Evolutionary conservation across 768 basidiomycete species (phyloP).

Genomic region (Rhizopogon roseolus): DNA sequence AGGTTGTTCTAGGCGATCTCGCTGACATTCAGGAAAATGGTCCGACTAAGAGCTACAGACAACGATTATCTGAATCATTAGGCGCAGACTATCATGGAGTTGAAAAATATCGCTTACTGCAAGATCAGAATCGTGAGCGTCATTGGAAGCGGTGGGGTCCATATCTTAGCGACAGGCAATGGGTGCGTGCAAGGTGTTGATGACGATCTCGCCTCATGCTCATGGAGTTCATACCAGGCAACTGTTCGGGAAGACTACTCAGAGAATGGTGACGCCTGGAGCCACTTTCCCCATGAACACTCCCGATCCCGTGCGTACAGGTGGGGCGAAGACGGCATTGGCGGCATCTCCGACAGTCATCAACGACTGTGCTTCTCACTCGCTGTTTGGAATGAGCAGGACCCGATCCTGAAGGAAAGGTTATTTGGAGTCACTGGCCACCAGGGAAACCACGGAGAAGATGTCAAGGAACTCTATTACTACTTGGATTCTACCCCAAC

Average conservation of each 20-base stretch:
- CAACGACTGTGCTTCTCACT: constrained; percentile 89
- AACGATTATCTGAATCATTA: constrained; percentile 58
- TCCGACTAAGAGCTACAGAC: constrained; percentile 44
- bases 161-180: constrained; percentile 95
- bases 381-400: constrained; percentile 92
- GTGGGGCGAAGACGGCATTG: constrained; percentile 99
- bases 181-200: constrained; percentile 51
- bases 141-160: constrained; percentile 99
- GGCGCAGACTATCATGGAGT: constrained; percentile 73
- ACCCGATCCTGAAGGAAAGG: constrained; percentile 94
- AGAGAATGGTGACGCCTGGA: constrained; percentile 92
- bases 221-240: constrained; percentile 47
- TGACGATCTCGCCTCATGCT: background rate
- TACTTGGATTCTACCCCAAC: constrained; percentile 98
- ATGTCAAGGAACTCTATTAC: constrained; percentile 98
- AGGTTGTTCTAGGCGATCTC: constrained; percentile 24
- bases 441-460: constrained; percentile 98
- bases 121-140: constrained; percentile 71
- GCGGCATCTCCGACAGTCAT: constrained; percentile 96
- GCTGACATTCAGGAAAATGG: constrained; percentile 5
- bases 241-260: constrained; percentile 99
- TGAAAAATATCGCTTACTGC: constrained; percentile 81
- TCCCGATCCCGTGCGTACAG: constrained; percentile 92
- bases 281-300: constrained; percentile 91
- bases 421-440: constrained; percentile 95